Conservation (phyloP, 2,329 filamentous ascomycete genomes). For the Fusarium cyanostomum region DNA sequence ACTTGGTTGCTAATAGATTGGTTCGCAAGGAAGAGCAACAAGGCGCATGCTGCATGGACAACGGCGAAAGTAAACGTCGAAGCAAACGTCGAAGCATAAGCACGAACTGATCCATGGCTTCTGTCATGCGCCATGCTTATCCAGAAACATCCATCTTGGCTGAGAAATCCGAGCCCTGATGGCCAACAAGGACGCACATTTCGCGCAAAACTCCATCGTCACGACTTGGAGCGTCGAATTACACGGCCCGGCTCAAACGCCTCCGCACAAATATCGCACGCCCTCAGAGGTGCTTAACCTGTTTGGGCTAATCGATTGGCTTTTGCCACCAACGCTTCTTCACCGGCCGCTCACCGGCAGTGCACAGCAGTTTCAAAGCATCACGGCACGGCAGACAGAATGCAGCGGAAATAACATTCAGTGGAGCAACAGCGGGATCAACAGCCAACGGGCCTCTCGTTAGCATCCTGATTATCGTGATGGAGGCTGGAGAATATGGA, state of each 20-base stretch:
- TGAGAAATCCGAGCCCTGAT: not conserved
- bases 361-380: constrained; percentile 2
- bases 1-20: too few species aligned
- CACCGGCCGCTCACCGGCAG: constrained; percentile 1
- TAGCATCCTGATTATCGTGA: not conserved
- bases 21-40: not conserved
- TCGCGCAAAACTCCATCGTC: not conserved
- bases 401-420: not conserved
- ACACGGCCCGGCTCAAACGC: not conserved
- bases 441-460: not conserved
- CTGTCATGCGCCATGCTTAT: constrained; percentile 5
- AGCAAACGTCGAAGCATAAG: not conserved
- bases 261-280: constrained; percentile 6
- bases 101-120: not conserved
- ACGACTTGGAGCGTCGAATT: not conserved
- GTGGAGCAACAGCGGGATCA: too few species aligned
- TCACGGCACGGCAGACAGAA: not conserved
- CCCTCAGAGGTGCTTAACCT: constrained; percentile 4
- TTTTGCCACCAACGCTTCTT: not conserved
- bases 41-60: not conserved
- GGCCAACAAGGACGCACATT: constrained; percentile 3
- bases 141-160: constrained; percentile 2
- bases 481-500: not conserved
- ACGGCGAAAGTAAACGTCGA: not conserved
- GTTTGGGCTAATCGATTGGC: not conserved